Conservation (phyloP, 768 basidiomycete species). For the Tricholoma sp. region DNA sequence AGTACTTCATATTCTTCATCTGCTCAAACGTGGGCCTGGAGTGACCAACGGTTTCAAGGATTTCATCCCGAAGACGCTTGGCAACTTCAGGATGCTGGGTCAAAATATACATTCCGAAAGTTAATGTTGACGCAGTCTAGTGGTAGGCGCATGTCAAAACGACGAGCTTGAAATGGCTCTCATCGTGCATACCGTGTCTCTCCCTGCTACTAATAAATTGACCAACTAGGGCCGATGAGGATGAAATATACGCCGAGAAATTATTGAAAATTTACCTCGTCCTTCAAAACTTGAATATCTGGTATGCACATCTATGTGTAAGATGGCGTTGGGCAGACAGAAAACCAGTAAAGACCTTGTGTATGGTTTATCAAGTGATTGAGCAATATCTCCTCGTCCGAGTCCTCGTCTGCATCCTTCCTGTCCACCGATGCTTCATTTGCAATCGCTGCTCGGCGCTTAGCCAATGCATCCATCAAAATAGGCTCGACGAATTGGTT, state of each 20-base stretch:
- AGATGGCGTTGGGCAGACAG: background rate
- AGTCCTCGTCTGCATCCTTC: constrained; percentile 19
- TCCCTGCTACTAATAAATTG: constrained; percentile 40
- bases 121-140: constrained; percentile 45
- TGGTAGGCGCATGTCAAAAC: background rate
- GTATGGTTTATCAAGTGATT: constrained; percentile 52
- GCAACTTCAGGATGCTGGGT: constrained; percentile 45
- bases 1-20: constrained; percentile 52
- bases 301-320: background rate
- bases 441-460: constrained; percentile 9
- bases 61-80: constrained; percentile 43
- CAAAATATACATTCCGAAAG: constrained; percentile 51
- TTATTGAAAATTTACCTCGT: constrained; percentile 9
- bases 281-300: constrained; percentile 16
- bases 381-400: constrained; percentile 33
- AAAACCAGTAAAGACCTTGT: constrained; percentile 32
- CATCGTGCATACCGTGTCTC: constrained; percentile 31
- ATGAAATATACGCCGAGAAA: background rate
- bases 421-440: background rate
- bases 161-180: background rate
- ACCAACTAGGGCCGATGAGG: constrained; percentile 11
- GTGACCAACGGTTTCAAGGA: constrained; percentile 39
- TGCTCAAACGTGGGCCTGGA: constrained; percentile 48
- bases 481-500: constrained; percentile 51
- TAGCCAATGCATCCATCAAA: constrained; percentile 39